phyloP scores from a whole-genome alignment of 75 land plant species.

The Sequoia sempervirens region DNA sequence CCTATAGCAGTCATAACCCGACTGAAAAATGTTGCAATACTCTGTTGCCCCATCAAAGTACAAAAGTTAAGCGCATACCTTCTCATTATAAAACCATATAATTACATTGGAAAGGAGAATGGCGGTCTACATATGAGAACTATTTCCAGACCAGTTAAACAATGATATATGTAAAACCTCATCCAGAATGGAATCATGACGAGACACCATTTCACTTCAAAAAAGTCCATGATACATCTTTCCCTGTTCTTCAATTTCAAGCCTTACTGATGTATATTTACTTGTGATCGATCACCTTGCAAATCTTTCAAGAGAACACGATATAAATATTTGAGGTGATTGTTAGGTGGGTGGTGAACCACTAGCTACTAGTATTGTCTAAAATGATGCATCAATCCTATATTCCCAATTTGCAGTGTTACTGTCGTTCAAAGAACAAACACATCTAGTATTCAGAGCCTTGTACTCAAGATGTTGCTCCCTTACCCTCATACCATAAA shows the following conservation, averaged over 20 bases:
- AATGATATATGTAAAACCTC: background rate
- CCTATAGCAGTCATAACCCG: constrained; percentile 94
- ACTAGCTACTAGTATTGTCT: background rate
- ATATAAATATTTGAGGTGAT: background rate
- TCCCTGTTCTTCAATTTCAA: background rate
- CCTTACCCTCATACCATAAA: background rate
- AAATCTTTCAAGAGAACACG: background rate
- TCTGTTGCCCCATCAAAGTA: constrained; percentile 36
- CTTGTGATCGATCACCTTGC: background rate
- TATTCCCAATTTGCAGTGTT: background rate
- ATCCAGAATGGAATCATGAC: background rate
- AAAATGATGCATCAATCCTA: background rate
- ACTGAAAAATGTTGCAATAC: constrained; percentile 83
- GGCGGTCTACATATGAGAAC: background rate
- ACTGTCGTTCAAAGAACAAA: background rate
- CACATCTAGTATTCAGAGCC: background rate
- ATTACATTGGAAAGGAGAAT: background rate
- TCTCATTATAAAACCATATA: background rate
- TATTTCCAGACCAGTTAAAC: background rate
- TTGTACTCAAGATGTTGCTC: background rate
- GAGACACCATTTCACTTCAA: background rate
- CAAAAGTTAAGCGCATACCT: background rate
- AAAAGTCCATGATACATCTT: background rate
- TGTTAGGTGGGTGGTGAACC: background rate
- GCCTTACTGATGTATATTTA: background rate